Evolutionary conservation across 345 rosid genomes (phyloP).

Genomic region (Gossypium raimondii): DNA sequence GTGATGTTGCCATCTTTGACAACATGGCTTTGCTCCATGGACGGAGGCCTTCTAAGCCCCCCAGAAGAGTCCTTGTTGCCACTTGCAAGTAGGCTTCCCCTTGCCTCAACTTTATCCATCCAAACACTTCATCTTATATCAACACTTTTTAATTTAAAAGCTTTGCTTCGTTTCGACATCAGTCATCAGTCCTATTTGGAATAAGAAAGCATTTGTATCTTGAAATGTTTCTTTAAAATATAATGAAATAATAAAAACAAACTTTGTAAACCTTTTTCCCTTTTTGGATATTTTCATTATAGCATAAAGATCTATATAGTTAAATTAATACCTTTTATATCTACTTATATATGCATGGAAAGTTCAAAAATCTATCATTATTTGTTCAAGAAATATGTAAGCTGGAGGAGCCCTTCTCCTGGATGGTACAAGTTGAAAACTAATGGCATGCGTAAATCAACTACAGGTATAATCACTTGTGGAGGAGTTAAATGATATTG

Average conservation of each 20-base stretch:
- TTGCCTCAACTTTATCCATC: neutral
- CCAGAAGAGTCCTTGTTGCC: conserved; percentile 52
- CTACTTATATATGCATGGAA: neutral
- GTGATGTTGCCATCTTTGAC: conserved; percentile 61
- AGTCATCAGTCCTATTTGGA: neutral
- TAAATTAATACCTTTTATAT: neutral
- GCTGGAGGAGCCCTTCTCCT: too few species aligned
- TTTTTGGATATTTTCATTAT: neutral
- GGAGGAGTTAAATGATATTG: too few species aligned
- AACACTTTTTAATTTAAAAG: too few species aligned
- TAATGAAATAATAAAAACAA: neutral
- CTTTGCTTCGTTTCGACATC: too few species aligned
- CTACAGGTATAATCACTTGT: too few species aligned
- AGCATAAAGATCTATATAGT: neutral
- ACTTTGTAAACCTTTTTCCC: neutral
- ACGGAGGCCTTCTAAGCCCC: conserved; percentile 56
- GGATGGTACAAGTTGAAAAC: too few species aligned
- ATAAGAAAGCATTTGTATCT: neutral
- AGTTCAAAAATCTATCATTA: neutral
- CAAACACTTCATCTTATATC: neutral
- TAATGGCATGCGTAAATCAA: too few species aligned
- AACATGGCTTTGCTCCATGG: conserved; percentile 65
- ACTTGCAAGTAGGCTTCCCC: conserved; percentile 45
- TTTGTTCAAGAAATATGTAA: too few species aligned
- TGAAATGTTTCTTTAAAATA: neutral